These are phyloP conservation scores for Trametes pubescens DNA, from an alignment of 1,284 basidiomycete species.

Conservation along the genomic window DNA sequence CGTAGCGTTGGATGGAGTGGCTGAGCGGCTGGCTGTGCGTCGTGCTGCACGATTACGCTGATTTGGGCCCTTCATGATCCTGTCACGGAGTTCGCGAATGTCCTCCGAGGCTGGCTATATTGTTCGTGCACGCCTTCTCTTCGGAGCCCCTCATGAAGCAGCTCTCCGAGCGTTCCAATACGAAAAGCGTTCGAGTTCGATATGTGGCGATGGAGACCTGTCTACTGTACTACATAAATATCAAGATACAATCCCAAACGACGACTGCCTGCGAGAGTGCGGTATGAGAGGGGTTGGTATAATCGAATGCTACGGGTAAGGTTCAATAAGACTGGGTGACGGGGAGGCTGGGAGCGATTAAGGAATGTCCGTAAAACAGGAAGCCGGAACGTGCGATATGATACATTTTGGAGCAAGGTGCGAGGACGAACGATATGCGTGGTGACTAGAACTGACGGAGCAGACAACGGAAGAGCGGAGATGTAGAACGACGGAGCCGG, in stretches of 20 bases:
- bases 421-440: conserved; percentile 4
- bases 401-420: conserved; percentile 18
- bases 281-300: conserved; percentile 23
- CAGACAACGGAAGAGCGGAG: conserved; percentile 2
- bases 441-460: neutral
- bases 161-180: neutral
- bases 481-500: conserved; percentile 10
- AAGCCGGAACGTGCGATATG: neutral
- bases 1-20: too few relatives aligned
- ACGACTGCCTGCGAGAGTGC: conserved; percentile 1
- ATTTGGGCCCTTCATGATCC: too few relatives aligned
- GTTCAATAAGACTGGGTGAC: neutral
- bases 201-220: neutral
- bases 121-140: too few relatives aligned
- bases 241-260: conserved; percentile 13
- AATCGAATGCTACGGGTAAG: conserved; percentile 16
- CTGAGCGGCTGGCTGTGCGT: too few relatives aligned
- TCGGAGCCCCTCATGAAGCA: too few relatives aligned
- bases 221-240: conserved; percentile 26
- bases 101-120: too few relatives aligned
- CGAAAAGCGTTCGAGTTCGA: neutral
- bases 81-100: too few relatives aligned
- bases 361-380: neutral
- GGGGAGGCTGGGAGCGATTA: neutral
- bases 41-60: too few relatives aligned